Evolutionary conservation across 2,329 filamentous ascomycete species (phyloP).

Genomic region (Parastagonospora avenae): DNA sequence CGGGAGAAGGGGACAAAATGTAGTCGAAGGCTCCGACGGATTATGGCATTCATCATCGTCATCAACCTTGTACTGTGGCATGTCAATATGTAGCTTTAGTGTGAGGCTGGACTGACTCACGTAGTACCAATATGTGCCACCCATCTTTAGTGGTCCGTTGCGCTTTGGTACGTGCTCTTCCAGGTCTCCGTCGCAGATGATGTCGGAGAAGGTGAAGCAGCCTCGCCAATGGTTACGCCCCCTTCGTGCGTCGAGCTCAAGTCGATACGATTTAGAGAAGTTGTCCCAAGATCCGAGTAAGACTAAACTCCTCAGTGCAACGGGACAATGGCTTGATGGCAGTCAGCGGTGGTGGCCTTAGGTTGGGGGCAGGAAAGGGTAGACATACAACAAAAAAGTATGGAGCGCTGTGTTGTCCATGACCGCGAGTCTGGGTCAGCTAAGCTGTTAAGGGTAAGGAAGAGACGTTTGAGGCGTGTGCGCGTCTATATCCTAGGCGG

Average conservation of each 20-base stretch:
- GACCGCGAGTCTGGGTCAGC: conserved; percentile 29
- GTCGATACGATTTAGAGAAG: conserved; percentile 76
- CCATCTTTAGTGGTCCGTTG: conserved; percentile 86
- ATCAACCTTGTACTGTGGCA: conserved; percentile 77
- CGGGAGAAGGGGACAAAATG: conserved; percentile 80
- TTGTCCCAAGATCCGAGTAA: conserved; percentile 96
- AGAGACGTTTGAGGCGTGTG: conserved; percentile 31
- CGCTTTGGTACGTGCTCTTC: conserved; percentile 61
- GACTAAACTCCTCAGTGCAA: conserved; percentile 69
- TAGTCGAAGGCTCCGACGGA: conserved; percentile 73
- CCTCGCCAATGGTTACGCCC: conserved; percentile 82
- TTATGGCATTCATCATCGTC: conserved; percentile 81
- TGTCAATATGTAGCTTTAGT: conserved; percentile 11
- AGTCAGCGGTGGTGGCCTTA: conserved; percentile 26
- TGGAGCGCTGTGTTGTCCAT: conserved; percentile 64
- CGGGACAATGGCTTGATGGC: conserved; percentile 39
- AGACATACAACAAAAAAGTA: conserved; percentile 60
- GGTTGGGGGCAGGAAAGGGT: conserved; percentile 20
- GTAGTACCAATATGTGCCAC: conserved; percentile 94
- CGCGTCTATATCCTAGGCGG: conserved; percentile 29
- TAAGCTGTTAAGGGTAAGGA: conserved; percentile 36
- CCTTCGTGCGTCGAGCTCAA: conserved; percentile 79
- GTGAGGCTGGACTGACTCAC: conserved; percentile 58
- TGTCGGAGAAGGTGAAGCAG: conserved; percentile 84
- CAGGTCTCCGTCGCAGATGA: conserved; percentile 76